Evolutionary conservation across 305 asterid species (phyloP), one percentile per base, ranked within the genome.

Genomic region (Coffea humblotiana): DNA sequence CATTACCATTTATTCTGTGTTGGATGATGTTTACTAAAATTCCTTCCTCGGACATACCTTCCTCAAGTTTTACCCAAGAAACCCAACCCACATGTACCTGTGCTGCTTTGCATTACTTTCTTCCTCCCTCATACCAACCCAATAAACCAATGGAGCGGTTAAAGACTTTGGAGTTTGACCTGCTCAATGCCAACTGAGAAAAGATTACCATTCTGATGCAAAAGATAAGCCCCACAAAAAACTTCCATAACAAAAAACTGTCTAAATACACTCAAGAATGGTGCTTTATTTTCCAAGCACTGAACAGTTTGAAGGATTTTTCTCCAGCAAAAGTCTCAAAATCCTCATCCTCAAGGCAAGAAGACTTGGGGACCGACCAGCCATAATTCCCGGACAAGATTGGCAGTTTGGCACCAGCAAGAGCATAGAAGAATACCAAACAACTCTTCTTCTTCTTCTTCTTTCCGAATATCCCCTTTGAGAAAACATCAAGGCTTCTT

Each of bases 401-500:
- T 23, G 49, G 58, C 70, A 21, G 40, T 4, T 48, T 23, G 49
- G 58, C 70, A 60, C 23, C 71, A 73, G 37, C 52, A 64, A 29
- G 66, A 18, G 37, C 13, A 66, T 49, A 66, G 69, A 74, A 37
- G 65, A 80, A n/a, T 78, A 67, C 78, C 83, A 74, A 85, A 88
- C 78, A 32, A 64, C 15, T 18, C 23, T 74, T 23, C 51, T 8
- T 35, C 51, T 19, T 37, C 23, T 21, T 58, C 35, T 40, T 73
- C 71, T 75, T 54, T 16, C 21, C 23, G 3, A 79, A 49, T 76
- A 67, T 68, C 76, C 64, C 82, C 88, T 83, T 88, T 83, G 85
- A 86, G 90, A 89, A 80, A 87, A 76, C 84, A 82, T 85, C 86
- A 90, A 87, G 84, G 84, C 68, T 82, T 78, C 78, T 73, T 75